Base-by-base conservation (phyloP, 768 basidiomycete genomes). In the Psilocybe subaeruginosa region DNA sequence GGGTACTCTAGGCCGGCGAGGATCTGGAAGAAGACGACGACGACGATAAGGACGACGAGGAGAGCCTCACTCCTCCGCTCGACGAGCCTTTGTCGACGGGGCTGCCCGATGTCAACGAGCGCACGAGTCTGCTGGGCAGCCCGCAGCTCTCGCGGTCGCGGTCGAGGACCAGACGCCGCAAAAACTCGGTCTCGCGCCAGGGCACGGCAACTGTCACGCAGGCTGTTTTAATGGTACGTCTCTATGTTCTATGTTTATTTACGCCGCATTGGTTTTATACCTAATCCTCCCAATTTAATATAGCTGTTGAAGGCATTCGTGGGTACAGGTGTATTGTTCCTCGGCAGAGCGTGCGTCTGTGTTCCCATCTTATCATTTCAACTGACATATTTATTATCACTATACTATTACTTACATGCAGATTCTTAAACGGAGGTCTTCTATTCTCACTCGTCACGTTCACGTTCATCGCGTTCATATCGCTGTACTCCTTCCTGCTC, bases 351-450 rank as follows among this genome's bases (percentile, higher is more conserved):
- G 91, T 95, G 73, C 69, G 91, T 66, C 17, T 23, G 23, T 8
- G 39, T 11, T 6, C 33, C 19, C 27, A 12, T 3, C 4, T 23
- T 23, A 23, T 23, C 23, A 23, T 23, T 23, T 2, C 23, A 23
- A 2, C 23, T 23, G 23, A 23, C 2, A 23, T 23, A 23, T 23
- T 23, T 23, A 23, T 23, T 23, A 23, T 23, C 23, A 23, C 2
- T 23, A 23, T 2, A n/a, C n/a, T n/a, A n/a, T n/a, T n/a, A n/a
- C n/a, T n/a, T n/a, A 23, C 23, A 23, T 23, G 6, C 35, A 95
- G 94, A 54, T 99, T 99, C 79, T 89, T 87, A 78, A 99, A 99
- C 63, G 97, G 97, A 56, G 96, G 97, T 8, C 80, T 99, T 50
- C 75, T 98, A 35, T 99, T 99, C 77, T 98, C 96, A 5, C 64